Percentiles rank a stretch among this genome's conserved stretches.
phyloP scores from a whole-genome alignment of 441 rosid genomes.

The Geranium incanum region DNA sequence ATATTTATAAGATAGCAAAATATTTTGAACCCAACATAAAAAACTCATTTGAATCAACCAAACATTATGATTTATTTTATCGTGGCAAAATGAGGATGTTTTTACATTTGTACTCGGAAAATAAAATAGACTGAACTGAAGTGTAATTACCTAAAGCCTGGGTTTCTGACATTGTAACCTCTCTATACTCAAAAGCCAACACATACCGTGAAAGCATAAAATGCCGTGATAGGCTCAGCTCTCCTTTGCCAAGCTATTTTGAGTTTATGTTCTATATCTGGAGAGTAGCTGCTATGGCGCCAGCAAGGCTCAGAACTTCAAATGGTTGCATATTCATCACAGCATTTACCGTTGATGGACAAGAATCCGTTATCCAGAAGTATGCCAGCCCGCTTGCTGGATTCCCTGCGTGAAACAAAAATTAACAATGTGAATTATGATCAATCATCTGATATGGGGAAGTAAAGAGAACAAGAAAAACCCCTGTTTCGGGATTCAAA shows the following conservation, averaged over 20 bases:
- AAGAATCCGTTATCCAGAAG: constrained; percentile 96
- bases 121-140: background rate
- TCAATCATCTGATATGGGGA: background rate
- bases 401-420: constrained; percentile 38
- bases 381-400: constrained; percentile 61
- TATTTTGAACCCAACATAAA: no score
- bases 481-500: background rate
- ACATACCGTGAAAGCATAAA: constrained; percentile 1
- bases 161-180: background rate
- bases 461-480: background rate
- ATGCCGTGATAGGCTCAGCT: background rate
- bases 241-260: background rate
- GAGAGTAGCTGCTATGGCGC: constrained; percentile 77
- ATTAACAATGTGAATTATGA: background rate
- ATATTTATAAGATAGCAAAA: no score
- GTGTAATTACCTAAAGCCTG: background rate
- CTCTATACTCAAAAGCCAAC: constrained; percentile 3
- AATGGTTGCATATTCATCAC: constrained; percentile 67
- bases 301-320: constrained; percentile 84
- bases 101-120: background rate
- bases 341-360: constrained; percentile 66
- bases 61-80: no score
- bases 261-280: constrained; percentile 39
- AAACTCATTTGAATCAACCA: no score
- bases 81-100: background rate